Evolutionary conservation across 2,329 filamentous ascomycete genomes (phyloP), one percentile per base, ranked within the genome.

Genomic region (Colletotrichum musicola): DNA sequence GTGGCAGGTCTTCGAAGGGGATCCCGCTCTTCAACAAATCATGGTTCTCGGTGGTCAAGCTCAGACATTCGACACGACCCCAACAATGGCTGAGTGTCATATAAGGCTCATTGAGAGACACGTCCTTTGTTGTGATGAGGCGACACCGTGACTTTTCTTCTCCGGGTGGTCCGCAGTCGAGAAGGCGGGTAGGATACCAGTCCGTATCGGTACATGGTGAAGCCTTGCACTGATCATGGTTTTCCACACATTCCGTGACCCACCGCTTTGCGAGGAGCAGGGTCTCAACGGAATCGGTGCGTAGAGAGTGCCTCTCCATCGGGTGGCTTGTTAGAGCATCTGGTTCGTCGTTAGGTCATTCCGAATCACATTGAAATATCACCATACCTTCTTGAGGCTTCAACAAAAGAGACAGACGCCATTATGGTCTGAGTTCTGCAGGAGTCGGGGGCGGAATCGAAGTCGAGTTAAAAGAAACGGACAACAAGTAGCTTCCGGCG

Each of bases 71-170:
- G 5, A 18, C 59, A 5, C 20, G 13, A 3, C 64, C 64, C 64
- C 64, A 67, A 27, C 64, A 67, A 42, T 67, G 59, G 12, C 64
- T 67, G 1, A 67, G 20, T 0, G 64, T 67, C n/a, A 54, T 38
- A 1, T 67, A 67, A 2, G 40, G 51, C 10, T 47, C 30, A 3
- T 22, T 2, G 9, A n/a, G 1, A 1, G 13, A 2, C 13, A 14
- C 0, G 13, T 64, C 22, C 4, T 27, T 9, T 5, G 35, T 25
- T 4, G 25, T 20, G 4, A 64, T 16, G 2, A 67, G n/a, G 27
- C 59, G 59, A 12, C 18, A 50, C 4, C 18, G 27, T 18, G 0
- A 7, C 14, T 4, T 6, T 2, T 14, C 49, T 0, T 30, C 16
- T 5, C 27, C 27, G 27, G 13, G n/a, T 6, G 14, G n/a, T 6